Evolutionary conservation across 331 rosid genomes (phyloP), one percentile per base, ranked within the genome.

Genomic region (Telfairia occidentalis): DNA sequence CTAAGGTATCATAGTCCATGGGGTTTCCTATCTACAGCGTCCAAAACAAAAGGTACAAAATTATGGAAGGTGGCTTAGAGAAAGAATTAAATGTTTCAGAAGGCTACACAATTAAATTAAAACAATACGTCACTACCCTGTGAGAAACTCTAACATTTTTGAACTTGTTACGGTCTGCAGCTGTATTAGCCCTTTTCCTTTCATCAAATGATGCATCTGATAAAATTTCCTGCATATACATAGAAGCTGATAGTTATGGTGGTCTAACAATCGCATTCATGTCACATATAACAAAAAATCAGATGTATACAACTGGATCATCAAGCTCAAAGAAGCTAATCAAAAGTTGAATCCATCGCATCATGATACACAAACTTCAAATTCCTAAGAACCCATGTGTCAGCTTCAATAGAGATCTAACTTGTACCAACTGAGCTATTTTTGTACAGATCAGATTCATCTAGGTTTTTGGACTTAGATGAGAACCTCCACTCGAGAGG

Each of bases 81-180:
- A 61, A 71, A 73, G 13, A 78, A 73, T 60, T 15, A 30, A 71
- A 58, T 38, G 57, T 7, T 35, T 53, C 66, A 80, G 71, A 59
- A 79, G 35, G 53, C 80, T 73, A 54, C 50, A 72, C 71, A 38
- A 76, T 28, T 60, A 42, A 66, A 28, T 2, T 70, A 81, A 35
- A 15, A 63, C 46, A 69, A 45, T 70, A 18, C 9, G 72, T 69
- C 30, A 48, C 71, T 94, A 95, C 99, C 96, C 84, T 82, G 50
- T 92, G 97, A 75, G 97, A 95, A 85, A 95, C 95, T 54, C 73
- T 84, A 73, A 95, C 82, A 75, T 95, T 81, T 84, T 89, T 90
- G 49, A 83, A 89, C 75, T 87, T 88, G 43, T 76, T 77, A 32
- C 38, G 83, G 74, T 87, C 79, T 21, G 77, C 64, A 84, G 77